Evolutionary conservation across 805 yeast genomes (phyloP).

Genomic region (Millerozyma miso): DNA sequence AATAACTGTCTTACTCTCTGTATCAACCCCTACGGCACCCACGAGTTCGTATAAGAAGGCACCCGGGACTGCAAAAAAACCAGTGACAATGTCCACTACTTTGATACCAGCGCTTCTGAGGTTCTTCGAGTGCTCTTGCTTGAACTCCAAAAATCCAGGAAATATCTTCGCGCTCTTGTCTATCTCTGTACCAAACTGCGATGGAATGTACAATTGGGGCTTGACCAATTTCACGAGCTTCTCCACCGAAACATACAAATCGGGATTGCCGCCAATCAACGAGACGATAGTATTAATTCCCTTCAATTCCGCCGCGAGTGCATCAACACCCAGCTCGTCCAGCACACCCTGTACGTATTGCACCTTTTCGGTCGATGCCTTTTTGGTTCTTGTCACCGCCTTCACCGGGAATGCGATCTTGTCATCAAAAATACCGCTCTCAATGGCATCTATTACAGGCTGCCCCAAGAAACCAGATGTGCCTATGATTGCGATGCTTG

Average conservation of each 20-base stretch:
- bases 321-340: conserved; percentile 16
- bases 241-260: conserved; percentile 30
- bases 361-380: conserved; percentile 28
- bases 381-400: conserved; percentile 45
- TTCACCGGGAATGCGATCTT: conserved; percentile 46
- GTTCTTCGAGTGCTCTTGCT: conserved; percentile 31
- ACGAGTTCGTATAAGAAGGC: conserved; percentile 29
- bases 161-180: conserved; percentile 18
- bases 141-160: conserved; percentile 32
- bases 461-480: conserved; percentile 49
- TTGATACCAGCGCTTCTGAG: conserved; percentile 45
- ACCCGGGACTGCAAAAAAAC: conserved; percentile 35
- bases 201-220: conserved; percentile 53
- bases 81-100: conserved; percentile 40
- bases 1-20: conserved; percentile 28
- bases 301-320: conserved; percentile 33
- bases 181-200: conserved; percentile 55
- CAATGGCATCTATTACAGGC: conserved; percentile 43
- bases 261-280: conserved; percentile 31
- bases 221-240: conserved; percentile 35
- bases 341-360: conserved; percentile 36
- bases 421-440: conserved; percentile 37
- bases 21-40: conserved; percentile 35
- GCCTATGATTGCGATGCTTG: conserved; percentile 50
- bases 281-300: conserved; percentile 52